These are phyloP conservation scores for Aspergillus pseudoviridinutans DNA, from an alignment of 2,329 filamentous ascomycete species.

Conservation along the genomic window DNA sequence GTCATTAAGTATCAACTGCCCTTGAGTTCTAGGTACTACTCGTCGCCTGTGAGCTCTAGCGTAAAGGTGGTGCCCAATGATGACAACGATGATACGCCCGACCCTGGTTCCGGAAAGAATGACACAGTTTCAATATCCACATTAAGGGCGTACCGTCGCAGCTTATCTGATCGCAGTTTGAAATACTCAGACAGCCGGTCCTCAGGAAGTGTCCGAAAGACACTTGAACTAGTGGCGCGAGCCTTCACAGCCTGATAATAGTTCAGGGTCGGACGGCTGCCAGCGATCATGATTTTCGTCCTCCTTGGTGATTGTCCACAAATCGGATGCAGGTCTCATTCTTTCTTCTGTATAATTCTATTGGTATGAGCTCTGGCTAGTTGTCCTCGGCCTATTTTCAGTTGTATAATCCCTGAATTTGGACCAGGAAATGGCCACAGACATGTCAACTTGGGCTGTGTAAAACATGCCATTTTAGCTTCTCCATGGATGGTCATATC, in stretches of 20 bases:
- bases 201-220: constrained; percentile 8
- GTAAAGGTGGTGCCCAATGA: constrained; percentile 38
- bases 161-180: constrained; percentile 1
- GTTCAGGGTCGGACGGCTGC: neutral
- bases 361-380: neutral
- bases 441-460: neutral
- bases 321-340: neutral
- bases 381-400: neutral
- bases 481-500: neutral
- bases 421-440: neutral
- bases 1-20: constrained; percentile 77
- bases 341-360: too few species aligned
- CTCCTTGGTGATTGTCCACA: neutral
- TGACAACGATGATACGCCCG: constrained; percentile 21
- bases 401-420: neutral
- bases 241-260: constrained; percentile 26
- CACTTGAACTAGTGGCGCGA: constrained; percentile 17
- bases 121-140: constrained; percentile 24
- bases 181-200: constrained; percentile 1
- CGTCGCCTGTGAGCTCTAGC: constrained; percentile 45
- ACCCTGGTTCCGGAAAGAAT: constrained; percentile 19
- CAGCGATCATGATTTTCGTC: constrained; percentile 6
- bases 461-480: neutral
- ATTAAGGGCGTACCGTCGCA: constrained; percentile 3
- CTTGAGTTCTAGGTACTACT: constrained; percentile 52